Conservation (phyloP, 805 yeast species). For the Saccharomycopsis sp. region DNA sequence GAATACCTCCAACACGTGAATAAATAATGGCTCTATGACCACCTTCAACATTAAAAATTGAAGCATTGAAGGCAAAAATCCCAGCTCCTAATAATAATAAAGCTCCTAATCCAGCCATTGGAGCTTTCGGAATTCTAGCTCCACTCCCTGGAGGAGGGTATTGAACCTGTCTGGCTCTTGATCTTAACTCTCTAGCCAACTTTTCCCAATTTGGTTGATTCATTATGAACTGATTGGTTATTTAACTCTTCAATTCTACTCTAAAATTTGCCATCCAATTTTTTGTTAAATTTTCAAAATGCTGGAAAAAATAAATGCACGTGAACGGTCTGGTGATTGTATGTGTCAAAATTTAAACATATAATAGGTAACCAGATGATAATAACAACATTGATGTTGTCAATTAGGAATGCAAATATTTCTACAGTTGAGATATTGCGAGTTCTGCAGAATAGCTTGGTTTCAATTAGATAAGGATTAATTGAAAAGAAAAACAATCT, state of each 20-base stretch:
- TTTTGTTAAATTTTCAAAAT: no score
- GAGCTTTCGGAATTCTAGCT: conserved; percentile 23
- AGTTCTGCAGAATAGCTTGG: no score
- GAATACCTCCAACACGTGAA: conserved; percentile 79
- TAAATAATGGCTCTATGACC: conserved; percentile 97
- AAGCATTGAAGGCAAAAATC: conserved; percentile 39
- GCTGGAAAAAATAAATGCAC: no score
- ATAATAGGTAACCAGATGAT: no score
- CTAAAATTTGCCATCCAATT: not conserved
- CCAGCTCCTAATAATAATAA: conserved; percentile 48
- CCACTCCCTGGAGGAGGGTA: conserved; percentile 19
- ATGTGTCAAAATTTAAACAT: no score
- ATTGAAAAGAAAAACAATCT: no score
- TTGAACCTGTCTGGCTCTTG: conserved; percentile 26
- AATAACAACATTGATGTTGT: no score
- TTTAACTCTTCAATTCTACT: not conserved
- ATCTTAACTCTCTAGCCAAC: conserved; percentile 29
- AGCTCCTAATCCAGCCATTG: conserved; percentile 56
- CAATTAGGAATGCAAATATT: no score
- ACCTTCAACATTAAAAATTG: conserved; percentile 88
- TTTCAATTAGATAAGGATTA: no score
- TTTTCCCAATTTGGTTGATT: conserved; percentile 27
- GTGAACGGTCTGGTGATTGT: no score
- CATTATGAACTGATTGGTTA: conserved; percentile 4
- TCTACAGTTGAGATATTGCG: no score